Base-by-base conservation (phyloP, 148 eudicot species). In the Nepenthes gracilis region DNA sequence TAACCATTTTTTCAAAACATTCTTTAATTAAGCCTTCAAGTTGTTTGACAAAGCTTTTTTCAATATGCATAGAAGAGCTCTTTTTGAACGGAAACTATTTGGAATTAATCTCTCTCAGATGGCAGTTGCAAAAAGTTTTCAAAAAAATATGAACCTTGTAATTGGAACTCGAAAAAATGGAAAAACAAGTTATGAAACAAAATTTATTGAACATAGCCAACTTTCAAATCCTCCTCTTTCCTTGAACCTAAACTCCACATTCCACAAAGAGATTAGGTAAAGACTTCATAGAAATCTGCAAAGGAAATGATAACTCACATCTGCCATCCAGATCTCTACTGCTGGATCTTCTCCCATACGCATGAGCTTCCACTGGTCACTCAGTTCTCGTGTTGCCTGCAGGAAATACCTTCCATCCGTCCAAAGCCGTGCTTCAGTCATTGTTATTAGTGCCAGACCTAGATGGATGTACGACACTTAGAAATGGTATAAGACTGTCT, bases 371-470 rank as follows among this genome's bases (percentile, higher is more conserved):
- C 98, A 88, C 55, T 81, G 74, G 57, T 79, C 68, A 68, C 78
- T 77, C 57, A 92, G 82, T 61, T 92, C 67, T 60, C 79, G 75
- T 48, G 70, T 72, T 57, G 98, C 98, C 75, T 93, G 98, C 75
- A 93, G 67, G 65, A 88, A 88, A 76, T 93, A 93, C 75, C 96
- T 79, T 40, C 95, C 96, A 72, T 93, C 98, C 8, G 98, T 92
- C 98, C 96, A 93, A 56, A 93, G 82, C 57, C 80, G 75, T 61
- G 98, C 98, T 72, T 84, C 88, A 67, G 82, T 70, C 77, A 69
- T 74, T 36, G 95, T 88, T 66, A 93, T 60, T 59, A 93, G 87
- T 11, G 96, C 98, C 84, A 92, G 75, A 61, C 96, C 96, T 92
- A 70, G 52, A 51, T 32, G 38, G 60, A 61, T 47, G 69, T 49